Conservation (phyloP, 805 yeast species). For the Saccharomyces paradoxus region DNA sequence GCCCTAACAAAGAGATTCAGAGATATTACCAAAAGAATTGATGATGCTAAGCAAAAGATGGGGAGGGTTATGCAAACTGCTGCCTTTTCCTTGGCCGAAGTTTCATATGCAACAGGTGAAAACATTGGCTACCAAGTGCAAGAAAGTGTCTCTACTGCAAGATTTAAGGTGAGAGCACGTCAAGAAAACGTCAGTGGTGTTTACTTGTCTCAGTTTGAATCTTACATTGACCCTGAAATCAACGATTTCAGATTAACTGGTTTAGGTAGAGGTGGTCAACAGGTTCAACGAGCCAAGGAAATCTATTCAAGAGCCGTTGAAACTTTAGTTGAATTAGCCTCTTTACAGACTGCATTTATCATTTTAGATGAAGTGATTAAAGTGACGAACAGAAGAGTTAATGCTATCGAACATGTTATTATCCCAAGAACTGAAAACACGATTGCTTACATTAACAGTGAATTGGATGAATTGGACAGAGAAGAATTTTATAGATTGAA, state of each 20-base stretch:
- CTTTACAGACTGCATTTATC: slow-evolving; percentile 92
- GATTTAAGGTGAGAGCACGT: slow-evolving; percentile 83
- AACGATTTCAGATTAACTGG: slow-evolving; percentile 96
- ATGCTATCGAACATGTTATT: slow-evolving; percentile 96
- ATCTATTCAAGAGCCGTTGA: slow-evolving; percentile 96
- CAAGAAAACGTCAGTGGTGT: slow-evolving; percentile 98
- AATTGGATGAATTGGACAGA: slow-evolving; percentile 94
- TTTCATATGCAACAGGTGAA: slow-evolving; percentile 94
- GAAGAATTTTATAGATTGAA: slow-evolving; percentile 95
- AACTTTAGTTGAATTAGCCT: slow-evolving; percentile 89
- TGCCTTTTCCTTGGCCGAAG: slow-evolving; percentile 94
- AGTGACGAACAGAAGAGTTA: slow-evolving; percentile 95
- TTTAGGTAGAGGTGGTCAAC: slow-evolving; percentile 97
- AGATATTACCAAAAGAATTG: slow-evolving; percentile 88
- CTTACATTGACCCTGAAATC: slow-evolving; percentile 71
- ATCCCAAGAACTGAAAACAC: slow-evolving; percentile 97
- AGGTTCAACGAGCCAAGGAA: slow-evolving; percentile 86
- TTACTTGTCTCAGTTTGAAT: slow-evolving; percentile 83
- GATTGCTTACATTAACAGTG: slow-evolving; percentile 83
- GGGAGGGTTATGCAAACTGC: slow-evolving; percentile 98
- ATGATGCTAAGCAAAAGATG: slow-evolving; percentile 93
- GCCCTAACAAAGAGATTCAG: slow-evolving; percentile 94
- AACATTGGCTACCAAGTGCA: slow-evolving; percentile 92
- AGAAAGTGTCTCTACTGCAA: slow-evolving; percentile 83
- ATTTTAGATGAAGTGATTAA: slow-evolving; percentile 95